Evolutionary conservation across 75 land plant species (phyloP).

Genomic region (Selaginella tamariscina): DNA sequence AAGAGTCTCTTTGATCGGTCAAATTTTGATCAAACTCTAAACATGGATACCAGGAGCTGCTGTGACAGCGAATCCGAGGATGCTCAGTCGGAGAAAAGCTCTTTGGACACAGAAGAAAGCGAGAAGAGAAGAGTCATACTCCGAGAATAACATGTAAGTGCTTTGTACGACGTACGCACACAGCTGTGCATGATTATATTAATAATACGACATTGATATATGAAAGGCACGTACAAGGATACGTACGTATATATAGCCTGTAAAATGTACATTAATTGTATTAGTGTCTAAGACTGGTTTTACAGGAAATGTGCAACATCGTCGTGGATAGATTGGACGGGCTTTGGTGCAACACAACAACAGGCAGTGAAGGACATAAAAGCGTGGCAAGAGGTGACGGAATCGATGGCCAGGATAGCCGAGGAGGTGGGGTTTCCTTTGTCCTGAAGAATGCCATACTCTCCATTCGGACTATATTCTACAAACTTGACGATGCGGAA

Average conservation of each 20-base stretch:
- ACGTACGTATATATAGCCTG: no score
- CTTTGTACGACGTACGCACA: no score
- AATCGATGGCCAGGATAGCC: slow-evolving; percentile 15
- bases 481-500: slow-evolving; percentile 17
- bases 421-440: slow-evolving; percentile 13
- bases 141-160: no score
- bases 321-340: slow-evolving; percentile 2
- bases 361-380: slow-evolving; percentile 13
- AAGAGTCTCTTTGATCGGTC: background rate
- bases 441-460: slow-evolving; percentile 15
- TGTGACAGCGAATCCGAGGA: background rate
- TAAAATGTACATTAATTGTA: no score
- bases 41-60: background rate
- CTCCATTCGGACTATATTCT: slow-evolving; percentile 10
- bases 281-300: no score
- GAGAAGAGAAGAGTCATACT: background rate
- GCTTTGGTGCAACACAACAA: slow-evolving; percentile 11
- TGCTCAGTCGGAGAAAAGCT: background rate
- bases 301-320: background rate
- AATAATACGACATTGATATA: no score
- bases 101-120: slow-evolving; percentile 1
- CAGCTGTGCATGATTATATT: no score
- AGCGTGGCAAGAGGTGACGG: slow-evolving; percentile 18
- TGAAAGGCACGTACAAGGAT: no score
- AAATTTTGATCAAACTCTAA: background rate